phyloP scores from a whole-genome alignment of 75 land plant genomes.

The Gnetum montanum region DNA sequence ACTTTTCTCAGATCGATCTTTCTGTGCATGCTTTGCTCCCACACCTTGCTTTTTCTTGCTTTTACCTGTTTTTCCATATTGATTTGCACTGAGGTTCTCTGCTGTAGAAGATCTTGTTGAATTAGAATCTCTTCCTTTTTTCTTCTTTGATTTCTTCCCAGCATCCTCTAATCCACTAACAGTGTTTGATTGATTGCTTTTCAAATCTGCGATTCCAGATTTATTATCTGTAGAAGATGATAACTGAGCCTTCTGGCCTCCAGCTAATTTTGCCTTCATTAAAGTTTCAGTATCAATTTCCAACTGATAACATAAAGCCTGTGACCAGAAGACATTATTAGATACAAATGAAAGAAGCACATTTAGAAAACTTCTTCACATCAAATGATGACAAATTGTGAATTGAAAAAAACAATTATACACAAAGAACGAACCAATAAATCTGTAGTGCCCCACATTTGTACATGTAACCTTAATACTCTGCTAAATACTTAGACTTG shows the following conservation, averaged over 20 bases:
- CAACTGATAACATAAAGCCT: constrained; percentile 42
- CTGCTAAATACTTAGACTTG: too few species aligned
- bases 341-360: too few species aligned
- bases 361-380: too few species aligned
- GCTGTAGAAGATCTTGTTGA: constrained; percentile 8
- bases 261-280: constrained; percentile 8
- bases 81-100: constrained; percentile 28
- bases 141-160: constrained; percentile 51
- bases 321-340: background rate
- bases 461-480: too few species aligned
- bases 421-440: too few species aligned
- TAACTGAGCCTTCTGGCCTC: constrained; percentile 1
- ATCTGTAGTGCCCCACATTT: too few species aligned
- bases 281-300: constrained; percentile 47
- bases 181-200: constrained; percentile 3
- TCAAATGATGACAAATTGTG: too few species aligned
- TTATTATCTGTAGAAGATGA: constrained; percentile 11
- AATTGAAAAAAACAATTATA: too few species aligned
- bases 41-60: constrained; percentile 52
- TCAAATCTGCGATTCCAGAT: constrained; percentile 22
- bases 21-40: constrained; percentile 29
- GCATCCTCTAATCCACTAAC: constrained; percentile 9
- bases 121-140: constrained; percentile 34
- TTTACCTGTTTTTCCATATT: constrained; percentile 36
- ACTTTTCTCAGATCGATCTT: constrained; percentile 26